Evolutionary conservation across 1,284 basidiomycete species (phyloP).

Genomic region (Veloporphyrellus conicus): DNA sequence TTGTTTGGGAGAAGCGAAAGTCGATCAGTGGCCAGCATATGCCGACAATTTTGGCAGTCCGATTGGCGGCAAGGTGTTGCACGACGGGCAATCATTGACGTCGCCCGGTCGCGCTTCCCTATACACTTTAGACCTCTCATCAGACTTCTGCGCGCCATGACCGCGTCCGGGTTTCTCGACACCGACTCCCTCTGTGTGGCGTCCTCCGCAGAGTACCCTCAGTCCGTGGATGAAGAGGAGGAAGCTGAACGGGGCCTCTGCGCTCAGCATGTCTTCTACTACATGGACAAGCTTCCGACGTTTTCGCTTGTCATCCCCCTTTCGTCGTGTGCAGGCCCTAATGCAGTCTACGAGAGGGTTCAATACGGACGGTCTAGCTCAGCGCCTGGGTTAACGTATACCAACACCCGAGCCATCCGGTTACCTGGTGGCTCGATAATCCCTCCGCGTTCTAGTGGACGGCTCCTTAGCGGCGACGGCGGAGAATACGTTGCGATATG

Average conservation of each 20-base stretch:
- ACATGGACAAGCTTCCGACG: conserved; percentile 67
- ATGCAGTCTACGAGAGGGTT: conserved; percentile 66
- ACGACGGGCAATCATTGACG: conserved; percentile 74
- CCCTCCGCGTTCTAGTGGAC: conserved; percentile 62
- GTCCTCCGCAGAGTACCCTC: conserved; percentile 46
- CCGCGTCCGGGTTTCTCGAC: conserved; percentile 65
- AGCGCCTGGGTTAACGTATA: conserved; percentile 56
- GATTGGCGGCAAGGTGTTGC: conserved; percentile 60
- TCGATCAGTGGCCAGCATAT: conserved; percentile 63
- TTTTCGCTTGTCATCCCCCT: conserved; percentile 72
- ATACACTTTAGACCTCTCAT: conserved; percentile 70
- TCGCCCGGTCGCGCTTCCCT: conserved; percentile 76
- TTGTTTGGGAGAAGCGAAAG: conserved; percentile 77
- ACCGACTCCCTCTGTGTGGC: conserved; percentile 58
- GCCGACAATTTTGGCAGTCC: conserved; percentile 72
- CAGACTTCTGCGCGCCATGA: conserved; percentile 72
- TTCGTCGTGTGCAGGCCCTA: conserved; percentile 53
- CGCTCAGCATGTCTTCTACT: conserved; percentile 67
- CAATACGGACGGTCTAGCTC: conserved; percentile 51
- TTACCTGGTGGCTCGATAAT: conserved; percentile 74
- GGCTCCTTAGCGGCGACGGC: conserved; percentile 68
- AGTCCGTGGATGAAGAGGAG: conserved; percentile 25
- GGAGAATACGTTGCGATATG: conserved; percentile 67
- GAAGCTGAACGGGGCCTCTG: conserved; percentile 40
- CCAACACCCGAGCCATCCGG: conserved; percentile 61